Conservation (phyloP, 1,284 basidiomycete genomes). For the Sphaerobolus stellatus region DNA sequence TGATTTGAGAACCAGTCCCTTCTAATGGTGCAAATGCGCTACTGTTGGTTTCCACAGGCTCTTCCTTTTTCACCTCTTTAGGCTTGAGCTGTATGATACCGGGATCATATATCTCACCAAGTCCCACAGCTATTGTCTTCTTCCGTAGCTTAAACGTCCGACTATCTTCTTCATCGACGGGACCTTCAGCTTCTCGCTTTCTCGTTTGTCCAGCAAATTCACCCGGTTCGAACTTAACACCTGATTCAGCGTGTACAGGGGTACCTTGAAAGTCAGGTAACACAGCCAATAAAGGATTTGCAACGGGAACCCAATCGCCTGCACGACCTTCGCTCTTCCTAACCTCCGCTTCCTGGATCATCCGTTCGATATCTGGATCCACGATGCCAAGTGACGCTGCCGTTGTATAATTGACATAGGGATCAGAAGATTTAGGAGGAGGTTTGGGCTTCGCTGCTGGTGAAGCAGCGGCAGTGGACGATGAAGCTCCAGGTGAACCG, state of each 20-base stretch:
- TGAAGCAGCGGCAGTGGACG: slow-evolving; percentile 30
- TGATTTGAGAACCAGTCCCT: too few relatives aligned
- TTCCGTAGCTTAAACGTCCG: slow-evolving; percentile 66
- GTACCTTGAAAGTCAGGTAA: slow-evolving; percentile 23
- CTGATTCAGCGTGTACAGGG: slow-evolving; percentile 9
- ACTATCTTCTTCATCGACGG: slow-evolving; percentile 52
- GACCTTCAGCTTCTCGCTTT: slow-evolving; percentile 34
- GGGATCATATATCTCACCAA: slow-evolving; percentile 74
- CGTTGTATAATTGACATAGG: slow-evolving; percentile 83
- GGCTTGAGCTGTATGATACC: slow-evolving; percentile 60
- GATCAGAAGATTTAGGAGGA: slow-evolving; percentile 57
- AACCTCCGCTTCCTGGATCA: slow-evolving; percentile 56
- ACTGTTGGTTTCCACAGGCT: slow-evolving; percentile 6
- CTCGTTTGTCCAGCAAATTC: slow-evolving; percentile 31
- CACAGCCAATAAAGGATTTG: slow-evolving; percentile 31
- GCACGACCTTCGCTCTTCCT: slow-evolving; percentile 67
- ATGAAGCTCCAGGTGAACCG: slow-evolving; percentile 39
- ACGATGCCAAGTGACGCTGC: slow-evolving; percentile 78
- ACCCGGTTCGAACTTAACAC: slow-evolving; percentile 19
- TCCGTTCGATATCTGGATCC: slow-evolving; percentile 68
- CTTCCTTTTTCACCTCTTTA: slow-evolving; percentile 47
- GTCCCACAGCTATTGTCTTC: slow-evolving; percentile 52
- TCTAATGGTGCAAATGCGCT: too few relatives aligned
- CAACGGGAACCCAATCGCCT: slow-evolving; percentile 84
- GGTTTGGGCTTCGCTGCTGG: slow-evolving; percentile 35